These are phyloP conservation scores for Trebouxia gelatinosa DNA, from an alignment of 163 green algal genomes.

Conservation along the genomic window DNA sequence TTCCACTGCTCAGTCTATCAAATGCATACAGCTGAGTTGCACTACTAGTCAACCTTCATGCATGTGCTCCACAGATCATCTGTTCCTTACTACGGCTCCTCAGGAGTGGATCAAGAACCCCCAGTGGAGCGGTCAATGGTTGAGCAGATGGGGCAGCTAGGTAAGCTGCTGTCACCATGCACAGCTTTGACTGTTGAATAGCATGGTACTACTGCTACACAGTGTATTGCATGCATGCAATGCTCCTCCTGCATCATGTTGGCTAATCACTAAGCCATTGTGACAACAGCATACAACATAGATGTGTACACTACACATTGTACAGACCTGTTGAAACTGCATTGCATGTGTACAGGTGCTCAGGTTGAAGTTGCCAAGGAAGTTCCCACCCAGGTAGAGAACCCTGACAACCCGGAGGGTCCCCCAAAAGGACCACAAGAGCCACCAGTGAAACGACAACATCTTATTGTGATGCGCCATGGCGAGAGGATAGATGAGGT, in stretches of 20 bases:
- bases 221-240: neutral
- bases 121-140: neutral
- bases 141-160: constrained; percentile 1
- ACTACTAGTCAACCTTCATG: neutral
- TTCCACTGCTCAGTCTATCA: neutral
- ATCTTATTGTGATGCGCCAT: constrained; percentile 40
- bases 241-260: neutral
- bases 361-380: neutral
- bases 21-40: neutral
- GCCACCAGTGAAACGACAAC: constrained; percentile 27
- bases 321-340: too few relatives aligned
- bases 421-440: neutral
- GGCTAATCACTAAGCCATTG: too few relatives aligned
- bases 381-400: neutral
- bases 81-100: too few relatives aligned
- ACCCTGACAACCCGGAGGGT: neutral
- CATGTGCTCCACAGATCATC: neutral
- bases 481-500: constrained; percentile 38
- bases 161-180: neutral
- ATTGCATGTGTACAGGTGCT: too few relatives aligned
- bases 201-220: neutral
- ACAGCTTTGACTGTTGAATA: neutral
- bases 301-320: too few relatives aligned
- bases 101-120: constrained; percentile 17
- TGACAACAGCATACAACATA: too few relatives aligned